Conservation (phyloP, 331 rosid genomes). For the Rosa hybrid region DNA sequence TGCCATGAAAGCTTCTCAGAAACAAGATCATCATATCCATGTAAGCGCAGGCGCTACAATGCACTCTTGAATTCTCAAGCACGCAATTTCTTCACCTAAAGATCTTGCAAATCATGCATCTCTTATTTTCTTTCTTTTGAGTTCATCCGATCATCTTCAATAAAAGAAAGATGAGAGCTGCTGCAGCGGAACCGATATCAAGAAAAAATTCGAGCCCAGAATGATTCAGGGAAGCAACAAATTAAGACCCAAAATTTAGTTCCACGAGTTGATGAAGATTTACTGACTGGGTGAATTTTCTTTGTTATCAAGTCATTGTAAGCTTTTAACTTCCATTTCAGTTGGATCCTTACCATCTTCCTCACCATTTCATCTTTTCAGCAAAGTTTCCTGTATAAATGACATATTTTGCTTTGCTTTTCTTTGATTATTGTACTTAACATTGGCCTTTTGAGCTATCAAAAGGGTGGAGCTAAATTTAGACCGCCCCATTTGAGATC, state of each 20-base stretch:
- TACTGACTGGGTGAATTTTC: neutral
- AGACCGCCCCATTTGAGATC: neutral
- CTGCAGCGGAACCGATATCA: neutral
- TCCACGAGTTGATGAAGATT: neutral
- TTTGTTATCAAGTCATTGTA: neutral
- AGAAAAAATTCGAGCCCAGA: neutral
- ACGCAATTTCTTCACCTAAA: neutral
- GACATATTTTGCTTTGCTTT: neutral
- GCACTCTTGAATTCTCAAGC: slow-evolving; percentile 11
- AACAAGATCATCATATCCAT: neutral
- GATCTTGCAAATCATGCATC: neutral
- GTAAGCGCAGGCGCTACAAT: slow-evolving; percentile 8
- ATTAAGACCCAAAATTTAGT: neutral
- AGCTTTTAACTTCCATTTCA: neutral
- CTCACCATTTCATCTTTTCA: neutral
- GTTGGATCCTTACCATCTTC: neutral
- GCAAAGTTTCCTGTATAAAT: neutral
- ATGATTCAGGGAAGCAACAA: neutral
- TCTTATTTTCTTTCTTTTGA: neutral
- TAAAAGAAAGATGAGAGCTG: neutral
- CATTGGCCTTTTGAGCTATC: neutral
- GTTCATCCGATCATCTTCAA: neutral
- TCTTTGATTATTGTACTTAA: neutral
- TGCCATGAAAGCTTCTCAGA: slow-evolving; percentile 28
- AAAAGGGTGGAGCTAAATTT: neutral